A percentile compares a stretch with the other conserved stretches of the same genome.
phyloP scores from a whole-genome alignment of 2,329 filamentous ascomycete species.

The Fusarium chaquense region DNA sequence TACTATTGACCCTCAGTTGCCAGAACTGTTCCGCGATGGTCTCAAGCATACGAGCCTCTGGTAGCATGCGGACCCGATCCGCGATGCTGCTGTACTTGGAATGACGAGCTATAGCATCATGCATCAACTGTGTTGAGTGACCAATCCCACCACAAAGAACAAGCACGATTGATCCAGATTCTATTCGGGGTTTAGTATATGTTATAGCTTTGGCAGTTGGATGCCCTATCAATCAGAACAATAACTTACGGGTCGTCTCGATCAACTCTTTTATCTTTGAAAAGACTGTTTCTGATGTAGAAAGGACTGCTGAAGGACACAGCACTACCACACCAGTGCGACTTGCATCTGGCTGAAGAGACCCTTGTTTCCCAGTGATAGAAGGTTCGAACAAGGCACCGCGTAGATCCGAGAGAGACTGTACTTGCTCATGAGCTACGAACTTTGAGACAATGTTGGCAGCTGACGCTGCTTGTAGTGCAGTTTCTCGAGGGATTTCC shows the following conservation, averaged over 20 bases:
- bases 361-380: not conserved
- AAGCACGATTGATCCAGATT: constrained; percentile 4
- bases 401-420: constrained; percentile 12
- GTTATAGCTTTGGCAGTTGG: not conserved
- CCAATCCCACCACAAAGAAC: constrained; percentile 42
- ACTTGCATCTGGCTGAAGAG: too few relatives aligned
- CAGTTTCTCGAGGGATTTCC: not conserved
- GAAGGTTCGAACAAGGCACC: constrained; percentile 1
- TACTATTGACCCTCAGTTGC: not conserved
- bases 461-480: constrained; percentile 7
- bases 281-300: constrained; percentile 31
- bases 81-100: constrained; percentile 25
- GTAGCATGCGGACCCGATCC: constrained; percentile 8
- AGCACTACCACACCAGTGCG: constrained; percentile 27
- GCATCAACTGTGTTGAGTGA: constrained; percentile 37
- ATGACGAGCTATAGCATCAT: constrained; percentile 37
- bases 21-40: constrained; percentile 36
- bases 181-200: not conserved
- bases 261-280: constrained; percentile 5
- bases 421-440: constrained; percentile 32
- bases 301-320: constrained; percentile 38
- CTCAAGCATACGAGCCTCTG: constrained; percentile 36
- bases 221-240: too few relatives aligned
- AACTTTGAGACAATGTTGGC: constrained; percentile 33
- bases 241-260: constrained; percentile 4